Evolutionary conservation across 1,284 basidiomycete species (phyloP).

Genomic region (Blastosporella zonata): DNA sequence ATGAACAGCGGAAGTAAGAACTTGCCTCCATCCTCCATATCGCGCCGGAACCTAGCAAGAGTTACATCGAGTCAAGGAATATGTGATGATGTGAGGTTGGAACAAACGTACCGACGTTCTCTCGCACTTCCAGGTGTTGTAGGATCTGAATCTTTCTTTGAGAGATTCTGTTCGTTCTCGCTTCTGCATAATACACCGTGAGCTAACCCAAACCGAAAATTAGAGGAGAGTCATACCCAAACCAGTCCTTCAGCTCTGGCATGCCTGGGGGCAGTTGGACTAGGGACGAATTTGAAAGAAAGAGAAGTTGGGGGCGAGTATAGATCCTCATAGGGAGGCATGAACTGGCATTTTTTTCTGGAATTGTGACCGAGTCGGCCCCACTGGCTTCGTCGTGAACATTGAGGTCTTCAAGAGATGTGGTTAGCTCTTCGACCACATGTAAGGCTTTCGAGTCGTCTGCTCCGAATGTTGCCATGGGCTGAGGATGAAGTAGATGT

Average conservation of each 20-base stretch:
- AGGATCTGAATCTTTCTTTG: slow-evolving; percentile 66
- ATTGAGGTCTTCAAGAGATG: slow-evolving; percentile 34
- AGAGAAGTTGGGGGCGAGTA: slow-evolving; percentile 62
- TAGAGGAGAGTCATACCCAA: slow-evolving; percentile 58
- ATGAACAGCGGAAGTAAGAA: slow-evolving; percentile 6
- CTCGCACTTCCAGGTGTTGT: slow-evolving; percentile 50
- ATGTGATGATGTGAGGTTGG: background rate
- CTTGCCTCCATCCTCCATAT: slow-evolving; percentile 69
- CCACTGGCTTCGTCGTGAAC: slow-evolving; percentile 30
- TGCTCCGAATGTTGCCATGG: slow-evolving; percentile 17
- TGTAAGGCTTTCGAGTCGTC: slow-evolving; percentile 7
- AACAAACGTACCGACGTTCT: slow-evolving; percentile 53
- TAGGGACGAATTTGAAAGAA: slow-evolving; percentile 72
- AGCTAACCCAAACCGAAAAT: slow-evolving; percentile 20
- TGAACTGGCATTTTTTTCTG: slow-evolving; percentile 26
- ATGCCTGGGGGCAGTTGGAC: slow-evolving; percentile 69
- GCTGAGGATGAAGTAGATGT: slow-evolving; percentile 8
- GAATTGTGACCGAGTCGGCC: slow-evolving; percentile 25
- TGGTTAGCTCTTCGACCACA: slow-evolving; percentile 22
- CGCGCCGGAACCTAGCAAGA: slow-evolving; percentile 62
- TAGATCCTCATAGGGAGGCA: slow-evolving; percentile 57
- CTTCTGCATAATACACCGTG: slow-evolving; percentile 34
- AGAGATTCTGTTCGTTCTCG: slow-evolving; percentile 57
- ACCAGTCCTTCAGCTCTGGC: slow-evolving; percentile 84
- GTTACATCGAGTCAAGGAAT: slow-evolving; percentile 17